Percentiles rank a stretch among this genome's conserved stretches.
Conservation (phyloP, 78 protist genomes). For the slime mould (Dictyostelium discoideum) region dicty_2.7 NC_007090.3:1433001-1433500, state of each 20-base stretch:
- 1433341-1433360: too few relatives aligned
- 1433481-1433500: background rate
- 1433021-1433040: background rate
- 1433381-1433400: slow-evolving; percentile 8
- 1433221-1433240: background rate
- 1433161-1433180: background rate
- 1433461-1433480: background rate
- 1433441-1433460: slow-evolving; percentile 2
- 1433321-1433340: too few relatives aligned
- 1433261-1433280: slow-evolving; percentile 10
- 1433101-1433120: slow-evolving; percentile 5
- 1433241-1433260: slow-evolving; percentile 16
- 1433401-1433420: background rate
- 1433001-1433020: background rate
- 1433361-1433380: background rate
- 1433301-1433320: too few relatives aligned
- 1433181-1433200: background rate
- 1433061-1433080: background rate
- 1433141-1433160: background rate
- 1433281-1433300: background rate
- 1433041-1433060: background rate
- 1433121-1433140: background rate
- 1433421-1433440: slow-evolving; percentile 1
- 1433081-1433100: slow-evolving; percentile 10
- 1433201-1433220: background rate